Percentiles rank a stretch among this genome's conserved stretches.
Evolutionary conservation across 2,329 filamentous ascomycete genomes (phyloP).

Genomic region (Cercospora canescens): DNA sequence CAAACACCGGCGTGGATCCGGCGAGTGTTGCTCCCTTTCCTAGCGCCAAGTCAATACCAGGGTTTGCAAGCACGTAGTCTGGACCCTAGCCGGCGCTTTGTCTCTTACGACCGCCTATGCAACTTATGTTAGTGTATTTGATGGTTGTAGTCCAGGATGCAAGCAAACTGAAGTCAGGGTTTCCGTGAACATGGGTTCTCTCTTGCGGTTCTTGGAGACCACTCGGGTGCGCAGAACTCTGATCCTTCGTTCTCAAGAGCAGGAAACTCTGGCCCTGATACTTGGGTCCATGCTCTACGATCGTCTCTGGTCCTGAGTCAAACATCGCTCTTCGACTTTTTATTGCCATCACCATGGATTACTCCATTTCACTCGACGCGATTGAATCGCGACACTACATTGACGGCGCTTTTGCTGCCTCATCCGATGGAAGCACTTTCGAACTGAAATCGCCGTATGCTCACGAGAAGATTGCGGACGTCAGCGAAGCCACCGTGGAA

Average conservation of each 20-base stretch:
- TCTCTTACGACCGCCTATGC: neutral
- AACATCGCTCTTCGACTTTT: neutral
- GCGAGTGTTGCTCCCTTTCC: neutral
- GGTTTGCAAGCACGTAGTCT: neutral
- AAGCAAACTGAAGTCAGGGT: neutral
- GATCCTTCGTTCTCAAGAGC: neutral
- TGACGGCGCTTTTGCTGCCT: slow-evolving; percentile 52
- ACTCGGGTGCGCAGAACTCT: no score
- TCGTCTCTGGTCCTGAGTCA: neutral
- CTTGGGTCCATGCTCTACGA: neutral
- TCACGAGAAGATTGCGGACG: slow-evolving; percentile 46
- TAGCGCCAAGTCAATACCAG: neutral
- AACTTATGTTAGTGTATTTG: neutral
- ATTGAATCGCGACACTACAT: slow-evolving; percentile 50
- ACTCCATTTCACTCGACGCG: slow-evolving; percentile 25
- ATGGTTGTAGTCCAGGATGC: neutral
- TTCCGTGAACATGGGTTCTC: neutral
- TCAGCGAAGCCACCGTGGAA: slow-evolving; percentile 65
- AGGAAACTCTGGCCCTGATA: neutral
- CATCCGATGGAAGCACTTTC: slow-evolving; percentile 49
- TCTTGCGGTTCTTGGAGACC: neutral
- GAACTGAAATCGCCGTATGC: slow-evolving; percentile 47
- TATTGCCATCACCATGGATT: slow-evolving; percentile 13
- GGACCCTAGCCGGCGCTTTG: neutral
- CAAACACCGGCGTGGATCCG: neutral